Base-by-base conservation (phyloP, 2,329 filamentous ascomycete genomes). In the Pseudovirgaria hyperparasitica region DNA sequence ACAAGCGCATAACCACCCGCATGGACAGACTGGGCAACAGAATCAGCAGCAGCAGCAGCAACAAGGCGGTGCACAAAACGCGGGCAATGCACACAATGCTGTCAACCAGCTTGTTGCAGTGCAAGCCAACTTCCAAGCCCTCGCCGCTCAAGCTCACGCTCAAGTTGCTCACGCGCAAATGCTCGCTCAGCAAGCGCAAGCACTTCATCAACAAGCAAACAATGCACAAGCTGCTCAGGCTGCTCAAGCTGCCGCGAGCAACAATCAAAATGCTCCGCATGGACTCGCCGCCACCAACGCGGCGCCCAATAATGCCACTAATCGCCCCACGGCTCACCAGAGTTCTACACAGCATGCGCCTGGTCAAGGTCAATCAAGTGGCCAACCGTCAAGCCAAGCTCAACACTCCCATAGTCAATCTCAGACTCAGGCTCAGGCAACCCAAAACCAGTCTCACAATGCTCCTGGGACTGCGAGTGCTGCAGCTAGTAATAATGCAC, bases 101-200 rank as follows among this genome's bases (percentile, higher is more conserved):
- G 12, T 20, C 5, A n/a, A 9, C 18, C 4, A 31, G 5, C 9
- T 45, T 41, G 18, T 17, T 21, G 29, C 28, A 20, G 22, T 14
- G 17, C 29, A 38, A 19, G 39, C 41, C 21, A 48, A 47, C 27
- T 46, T 45, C 25, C 50, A 53, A 16, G 45, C 43, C 5, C 29
- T 52, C 9, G 43, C 50, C 15, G 47, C 51, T 26, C 52, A 52
- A 23, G 43, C 53, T 4, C 54, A 55, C 21, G 43, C 45, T 4
- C 48, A 53, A 28, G 47, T 48, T 14, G 49, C 46, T 30, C 45
- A 46, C 28, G 45, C 50, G 13, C 46, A 47, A 29, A 39, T 34
- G n/a, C 41, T 51, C 16, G 45, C 42, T 16, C 51, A 46, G 23
- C 52, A 48, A 27, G 46, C 38, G 23, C 47, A 52, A 33, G 45